Evolutionary conservation across 306 rosid genomes (phyloP).

Genomic region (Cicer pinnatifidum): DNA sequence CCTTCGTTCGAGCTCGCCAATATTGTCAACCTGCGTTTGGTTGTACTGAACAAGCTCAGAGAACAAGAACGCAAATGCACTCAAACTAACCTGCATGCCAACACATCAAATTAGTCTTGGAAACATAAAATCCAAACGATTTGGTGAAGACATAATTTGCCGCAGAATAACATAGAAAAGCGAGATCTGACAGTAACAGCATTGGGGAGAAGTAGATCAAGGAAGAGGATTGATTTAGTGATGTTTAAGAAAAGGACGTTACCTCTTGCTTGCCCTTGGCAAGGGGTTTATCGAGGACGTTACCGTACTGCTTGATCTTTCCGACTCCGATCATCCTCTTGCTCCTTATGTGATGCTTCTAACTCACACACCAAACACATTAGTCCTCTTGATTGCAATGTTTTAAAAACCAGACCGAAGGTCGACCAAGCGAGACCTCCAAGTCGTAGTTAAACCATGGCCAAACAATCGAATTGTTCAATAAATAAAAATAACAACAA

Average conservation of each 20-base stretch:
- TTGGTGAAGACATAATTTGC: background rate
- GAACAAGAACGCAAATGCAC: conserved; percentile 97
- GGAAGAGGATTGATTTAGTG: background rate
- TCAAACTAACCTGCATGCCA: conserved; percentile 84
- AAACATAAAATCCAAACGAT: background rate
- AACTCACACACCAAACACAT: background rate
- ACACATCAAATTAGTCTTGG: background rate
- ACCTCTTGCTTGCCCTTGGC: conserved; percentile 54
- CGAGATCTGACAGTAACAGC: conserved; percentile 35
- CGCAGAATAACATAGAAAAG: background rate
- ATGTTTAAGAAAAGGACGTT: no score
- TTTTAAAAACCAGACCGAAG: no score
- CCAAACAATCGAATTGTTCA: no score
- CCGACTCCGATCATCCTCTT: conserved; percentile 87
- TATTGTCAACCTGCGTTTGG: conserved; percentile 96
- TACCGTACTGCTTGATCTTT: conserved; percentile 89
- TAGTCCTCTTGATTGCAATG: no score
- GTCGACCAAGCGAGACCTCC: no score
- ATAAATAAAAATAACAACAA: no score
- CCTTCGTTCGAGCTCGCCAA: conserved; percentile 96
- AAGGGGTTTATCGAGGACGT: conserved; percentile 93
- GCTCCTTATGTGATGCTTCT: background rate
- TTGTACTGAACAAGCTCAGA: conserved; percentile 99
- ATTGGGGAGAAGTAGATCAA: background rate
- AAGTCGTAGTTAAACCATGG: no score